Percentiles rank a stretch among this genome's conserved stretches.
Conservation (phyloP, 345 rosid genomes). For the Psidium guajava region DNA sequence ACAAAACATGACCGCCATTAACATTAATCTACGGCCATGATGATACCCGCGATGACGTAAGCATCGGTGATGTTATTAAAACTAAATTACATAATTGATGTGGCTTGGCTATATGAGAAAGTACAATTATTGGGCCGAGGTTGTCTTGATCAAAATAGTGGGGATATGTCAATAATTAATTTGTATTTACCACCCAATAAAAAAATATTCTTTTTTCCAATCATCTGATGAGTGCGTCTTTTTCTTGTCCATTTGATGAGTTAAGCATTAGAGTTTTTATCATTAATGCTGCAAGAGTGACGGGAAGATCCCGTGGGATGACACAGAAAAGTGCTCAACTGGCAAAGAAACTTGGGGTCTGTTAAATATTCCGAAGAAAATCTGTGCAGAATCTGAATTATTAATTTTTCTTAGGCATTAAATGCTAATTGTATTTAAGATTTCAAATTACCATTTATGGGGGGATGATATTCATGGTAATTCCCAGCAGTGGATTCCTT, state of each 20-base stretch:
- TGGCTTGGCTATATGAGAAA: background rate
- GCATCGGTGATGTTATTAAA: background rate
- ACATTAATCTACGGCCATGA: background rate
- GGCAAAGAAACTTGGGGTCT: background rate
- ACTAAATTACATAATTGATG: background rate
- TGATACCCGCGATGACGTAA: background rate
- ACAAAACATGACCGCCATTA: background rate
- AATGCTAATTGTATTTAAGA: conserved; percentile 1
- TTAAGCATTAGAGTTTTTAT: background rate
- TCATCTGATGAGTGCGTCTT: background rate
- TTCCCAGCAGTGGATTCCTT: background rate
- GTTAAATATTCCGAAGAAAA: background rate
- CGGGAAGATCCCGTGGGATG: background rate
- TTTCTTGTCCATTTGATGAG: background rate
- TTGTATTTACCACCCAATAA: background rate
- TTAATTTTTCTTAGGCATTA: conserved; percentile 1
- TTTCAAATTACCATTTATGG: background rate
- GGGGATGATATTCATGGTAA: background rate
- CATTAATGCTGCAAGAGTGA: background rate
- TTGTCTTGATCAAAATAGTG: background rate
- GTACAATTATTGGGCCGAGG: background rate
- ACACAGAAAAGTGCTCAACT: background rate
- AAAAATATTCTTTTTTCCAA: background rate
- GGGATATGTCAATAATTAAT: background rate
- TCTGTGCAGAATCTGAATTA: conserved; percentile 2